Evolutionary conservation across 169 alveolate species (phyloP), one percentile per base, ranked within the genome.

Genomic region (Eimeria acervulina): DNA sequence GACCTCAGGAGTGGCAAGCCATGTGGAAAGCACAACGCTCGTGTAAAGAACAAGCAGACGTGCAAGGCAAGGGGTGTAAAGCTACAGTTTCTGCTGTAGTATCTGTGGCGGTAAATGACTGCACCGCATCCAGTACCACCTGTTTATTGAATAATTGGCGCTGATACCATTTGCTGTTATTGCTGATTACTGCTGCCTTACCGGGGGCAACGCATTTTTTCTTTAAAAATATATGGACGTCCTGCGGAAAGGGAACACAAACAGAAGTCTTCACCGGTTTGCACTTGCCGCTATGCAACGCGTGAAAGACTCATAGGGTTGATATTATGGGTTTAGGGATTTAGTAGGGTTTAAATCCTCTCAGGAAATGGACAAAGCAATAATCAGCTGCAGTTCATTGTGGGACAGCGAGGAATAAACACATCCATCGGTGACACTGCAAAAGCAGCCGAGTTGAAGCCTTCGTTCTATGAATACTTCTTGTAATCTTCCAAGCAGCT

Each of bases 131-230:
- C n/a, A n/a, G n/a, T n/a, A n/a, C n/a, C n/a, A n/a, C n/a, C n/a
- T n/a, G n/a, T n/a, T n/a, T n/a, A n/a, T n/a, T n/a, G n/a, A n/a
- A n/a, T n/a, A n/a, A n/a, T n/a, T n/a, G n/a, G n/a, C n/a, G n/a
- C n/a, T n/a, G n/a, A n/a, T n/a, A 17, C 47, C n/a, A 28, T 17
- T 36, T 36, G 26, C 38, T 7, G 4, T 12, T 70, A 33, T 51
- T 31, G 17, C 81, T 33, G 81, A 6, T 8, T 12, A 70, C 15
- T 70, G 81, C 47, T 66, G 63, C 68, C 89, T 10, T 70, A 85
- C 93, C 93, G 1, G 93, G 93, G 33, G 80, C 81, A 17, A 70
- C 93, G 80, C 93, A 85, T 70, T 85, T 26, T 61, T 85, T 85
- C 68, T 85, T 85, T 40, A 85, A 4, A 70, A 85, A 85, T 21